A percentile compares a stretch with the other conserved stretches of the same genome.
Evolutionary conservation across 345 rosid genomes (phyloP).

Genomic region (Rhodomyrtus tomentosa): DNA sequence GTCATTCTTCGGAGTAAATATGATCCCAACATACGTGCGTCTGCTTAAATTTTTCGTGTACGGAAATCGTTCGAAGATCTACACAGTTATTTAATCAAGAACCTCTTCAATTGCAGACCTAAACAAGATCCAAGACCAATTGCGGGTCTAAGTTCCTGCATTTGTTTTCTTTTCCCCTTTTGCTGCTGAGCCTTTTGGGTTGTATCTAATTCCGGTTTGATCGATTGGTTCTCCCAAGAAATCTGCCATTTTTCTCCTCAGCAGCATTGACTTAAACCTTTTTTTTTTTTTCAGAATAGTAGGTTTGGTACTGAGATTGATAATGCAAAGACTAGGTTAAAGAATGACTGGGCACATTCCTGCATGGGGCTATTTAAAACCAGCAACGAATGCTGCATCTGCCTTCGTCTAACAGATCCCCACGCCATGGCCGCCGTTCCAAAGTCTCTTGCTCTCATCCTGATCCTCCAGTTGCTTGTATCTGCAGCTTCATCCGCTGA

Average conservation of each 20-base stretch:
- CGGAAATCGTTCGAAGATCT: not conserved
- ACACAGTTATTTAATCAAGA: rapidly evolving
- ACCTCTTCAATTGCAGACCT: not conserved
- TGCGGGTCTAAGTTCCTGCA: not conserved
- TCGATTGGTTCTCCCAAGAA: not conserved
- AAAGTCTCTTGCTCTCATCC: not conserved
- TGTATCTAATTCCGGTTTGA: not conserved
- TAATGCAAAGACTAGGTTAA: not conserved
- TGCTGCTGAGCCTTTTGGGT: not conserved
- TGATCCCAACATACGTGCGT: not conserved
- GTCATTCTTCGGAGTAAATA: not conserved
- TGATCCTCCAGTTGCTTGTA: not conserved
- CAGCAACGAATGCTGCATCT: not conserved
- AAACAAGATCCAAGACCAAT: not conserved
- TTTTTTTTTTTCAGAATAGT: not conserved
- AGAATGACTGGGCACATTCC: not conserved
- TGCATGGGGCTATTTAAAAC: not conserved
- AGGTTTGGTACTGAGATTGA: not conserved
- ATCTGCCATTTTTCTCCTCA: not conserved
- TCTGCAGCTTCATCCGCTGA: not conserved
- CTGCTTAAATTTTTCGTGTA: not conserved
- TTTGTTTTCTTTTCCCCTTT: not conserved
- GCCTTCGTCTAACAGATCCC: not conserved
- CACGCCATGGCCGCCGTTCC: not conserved
- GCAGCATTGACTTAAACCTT: not conserved